phyloP scores from a whole-genome alignment of 2,329 filamentous ascomycete species.

The Kalaharituber pfeilii region DNA sequence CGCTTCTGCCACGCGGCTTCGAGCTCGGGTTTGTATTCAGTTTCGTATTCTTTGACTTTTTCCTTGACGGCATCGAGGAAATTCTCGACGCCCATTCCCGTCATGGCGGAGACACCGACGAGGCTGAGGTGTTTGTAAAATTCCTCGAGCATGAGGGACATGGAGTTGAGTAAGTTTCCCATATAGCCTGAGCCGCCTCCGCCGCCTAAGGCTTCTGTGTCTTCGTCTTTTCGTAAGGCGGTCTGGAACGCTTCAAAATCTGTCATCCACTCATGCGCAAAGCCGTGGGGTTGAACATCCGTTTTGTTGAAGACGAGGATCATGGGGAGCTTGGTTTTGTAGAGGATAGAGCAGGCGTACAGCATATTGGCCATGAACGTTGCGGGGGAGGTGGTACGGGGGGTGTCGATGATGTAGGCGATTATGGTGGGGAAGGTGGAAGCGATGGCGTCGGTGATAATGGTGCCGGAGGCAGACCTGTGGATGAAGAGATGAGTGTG shows the following conservation, averaged over 20 bases:
- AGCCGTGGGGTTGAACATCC: conserved; percentile 76
- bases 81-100: conserved; percentile 75
- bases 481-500: neutral
- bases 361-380: conserved; percentile 99
- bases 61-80: conserved; percentile 81
- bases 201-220: conserved; percentile 34
- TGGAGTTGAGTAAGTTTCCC: conserved; percentile 86
- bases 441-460: conserved; percentile 79
- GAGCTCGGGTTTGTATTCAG: conserved; percentile 82
- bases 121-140: conserved; percentile 91
- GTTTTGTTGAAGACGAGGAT: conserved; percentile 99
- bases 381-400: conserved; percentile 75
- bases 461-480: conserved; percentile 58
- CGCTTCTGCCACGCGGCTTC: conserved; percentile 59
- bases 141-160: conserved; percentile 93
- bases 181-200: conserved; percentile 76
- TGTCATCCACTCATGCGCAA: conserved; percentile 98
- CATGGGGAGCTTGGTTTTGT: conserved; percentile 98
- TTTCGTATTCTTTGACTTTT: conserved; percentile 74
- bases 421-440: conserved; percentile 93
- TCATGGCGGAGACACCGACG: conserved; percentile 83
- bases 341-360: conserved; percentile 94
- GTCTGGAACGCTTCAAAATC: conserved; percentile 93
- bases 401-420: conserved; percentile 94
- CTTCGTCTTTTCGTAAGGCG: conserved; percentile 54